Percentiles rank a stretch among this genome's conserved stretches.
These are phyloP conservation scores for Lepidium campestre DNA, from an alignment of 441 rosid genomes.

Conservation along the genomic window DNA sequence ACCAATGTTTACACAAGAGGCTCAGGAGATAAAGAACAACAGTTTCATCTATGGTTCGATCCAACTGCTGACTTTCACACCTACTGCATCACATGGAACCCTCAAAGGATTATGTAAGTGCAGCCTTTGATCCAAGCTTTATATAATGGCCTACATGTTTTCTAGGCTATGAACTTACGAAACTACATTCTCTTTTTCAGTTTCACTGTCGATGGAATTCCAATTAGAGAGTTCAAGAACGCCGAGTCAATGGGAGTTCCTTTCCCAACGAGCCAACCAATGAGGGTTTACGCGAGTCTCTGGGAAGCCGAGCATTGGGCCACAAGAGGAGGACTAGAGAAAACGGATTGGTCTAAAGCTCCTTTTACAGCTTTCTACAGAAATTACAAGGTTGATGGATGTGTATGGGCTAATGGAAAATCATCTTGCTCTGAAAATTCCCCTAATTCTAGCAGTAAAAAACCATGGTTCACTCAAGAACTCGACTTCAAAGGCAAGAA, in stretches of 20 bases:
- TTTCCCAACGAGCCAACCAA: conserved; percentile 39
- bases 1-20: conserved; percentile 40
- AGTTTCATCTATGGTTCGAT: conserved; percentile 44
- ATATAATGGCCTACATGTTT: neutral
- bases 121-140: neutral
- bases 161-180: neutral
- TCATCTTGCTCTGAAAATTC: neutral
- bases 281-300: conserved; percentile 46
- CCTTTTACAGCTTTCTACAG: conserved; percentile 46
- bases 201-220: conserved; percentile 40
- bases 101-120: conserved; percentile 34
- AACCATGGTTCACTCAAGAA: conserved; percentile 15
- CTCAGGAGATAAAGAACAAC: conserved; percentile 42
- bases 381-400: conserved; percentile 33
- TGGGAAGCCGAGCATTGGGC: conserved; percentile 65
- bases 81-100: conserved; percentile 45
- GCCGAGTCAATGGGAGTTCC: conserved; percentile 26
- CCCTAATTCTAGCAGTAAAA: no score
- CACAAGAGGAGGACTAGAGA: conserved; percentile 45
- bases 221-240: conserved; percentile 49
- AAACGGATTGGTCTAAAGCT: conserved; percentile 51
- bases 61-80: conserved; percentile 44
- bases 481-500: conserved; percentile 1
- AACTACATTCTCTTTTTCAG: conserved; percentile 14
- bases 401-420: conserved; percentile 26